These are phyloP conservation scores for Candida boleticola DNA, from an alignment of 805 yeast species.

Conservation along the genomic window DNA sequence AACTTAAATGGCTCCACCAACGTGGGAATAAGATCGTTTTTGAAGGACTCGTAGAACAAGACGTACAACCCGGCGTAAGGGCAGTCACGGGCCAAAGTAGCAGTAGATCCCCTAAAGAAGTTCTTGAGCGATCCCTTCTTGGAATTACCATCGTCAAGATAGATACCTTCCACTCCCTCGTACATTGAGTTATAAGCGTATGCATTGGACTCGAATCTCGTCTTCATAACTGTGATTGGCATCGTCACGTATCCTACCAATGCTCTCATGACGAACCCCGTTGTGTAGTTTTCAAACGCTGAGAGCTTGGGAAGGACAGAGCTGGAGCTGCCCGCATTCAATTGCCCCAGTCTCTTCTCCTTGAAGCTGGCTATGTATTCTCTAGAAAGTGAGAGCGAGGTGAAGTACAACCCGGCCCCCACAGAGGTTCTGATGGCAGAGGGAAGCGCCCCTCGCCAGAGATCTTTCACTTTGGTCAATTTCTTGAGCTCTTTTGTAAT, in stretches of 20 bases:
- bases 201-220: constrained; percentile 79
- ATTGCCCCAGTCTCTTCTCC: not conserved
- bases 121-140: constrained; percentile 49
- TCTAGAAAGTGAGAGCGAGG: constrained; percentile 66
- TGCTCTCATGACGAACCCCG: constrained; percentile 81
- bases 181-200: constrained; percentile 65
- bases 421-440: constrained; percentile 86
- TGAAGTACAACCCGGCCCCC: constrained; percentile 84
- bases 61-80: constrained; percentile 96
- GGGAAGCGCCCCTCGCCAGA: constrained; percentile 95
- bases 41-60: constrained; percentile 72
- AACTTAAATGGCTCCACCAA: constrained; percentile 9
- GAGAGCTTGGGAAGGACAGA: constrained; percentile 64
- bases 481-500: constrained; percentile 43
- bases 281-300: constrained; percentile 61
- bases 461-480: constrained; percentile 40
- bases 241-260: constrained; percentile 82
- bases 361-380: constrained; percentile 41
- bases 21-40: constrained; percentile 54
- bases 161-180: constrained; percentile 61
- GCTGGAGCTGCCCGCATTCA: not conserved
- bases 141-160: constrained; percentile 19
- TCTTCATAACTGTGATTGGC: constrained; percentile 92
- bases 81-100: constrained; percentile 86
- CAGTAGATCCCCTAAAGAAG: constrained; percentile 83